These are phyloP conservation scores for Coemansia asiatica DNA, from an alignment of 192 early-diverging fungal species.

Conservation along the genomic window DNA sequence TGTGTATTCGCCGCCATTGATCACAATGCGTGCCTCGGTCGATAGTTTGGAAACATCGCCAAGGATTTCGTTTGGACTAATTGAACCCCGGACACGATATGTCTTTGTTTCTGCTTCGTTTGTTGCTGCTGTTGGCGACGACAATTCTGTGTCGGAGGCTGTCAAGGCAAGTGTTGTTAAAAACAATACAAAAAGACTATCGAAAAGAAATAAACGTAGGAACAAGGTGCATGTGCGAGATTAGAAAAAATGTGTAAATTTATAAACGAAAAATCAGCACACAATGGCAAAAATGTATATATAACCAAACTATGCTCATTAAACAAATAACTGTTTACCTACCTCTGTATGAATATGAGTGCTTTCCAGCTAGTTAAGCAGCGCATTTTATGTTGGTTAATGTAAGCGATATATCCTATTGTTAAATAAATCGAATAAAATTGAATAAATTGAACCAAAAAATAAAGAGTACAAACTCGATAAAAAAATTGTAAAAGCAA, in stretches of 20 bases:
- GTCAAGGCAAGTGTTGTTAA: neutral
- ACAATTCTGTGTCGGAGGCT: neutral
- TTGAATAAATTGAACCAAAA: neutral
- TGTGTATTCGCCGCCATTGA: slow-evolving; percentile 50
- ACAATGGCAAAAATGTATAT: neutral
- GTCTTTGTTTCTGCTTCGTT: slow-evolving; percentile 18
- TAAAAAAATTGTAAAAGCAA: neutral
- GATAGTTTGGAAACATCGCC: slow-evolving; percentile 29
- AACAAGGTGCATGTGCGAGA: slow-evolving; percentile 4
- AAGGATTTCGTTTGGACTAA: slow-evolving; percentile 34
- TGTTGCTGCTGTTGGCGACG: slow-evolving; percentile 14
- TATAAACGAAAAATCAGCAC: neutral
- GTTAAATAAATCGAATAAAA: neutral
- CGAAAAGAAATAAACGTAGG: neutral
- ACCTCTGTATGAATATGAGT: slow-evolving; percentile 43
- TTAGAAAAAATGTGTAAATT: neutral
- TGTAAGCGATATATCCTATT: no score
- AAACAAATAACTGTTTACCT: neutral
- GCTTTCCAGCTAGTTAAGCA: slow-evolving; percentile 14
- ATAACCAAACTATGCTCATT: no score
- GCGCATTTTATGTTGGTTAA: slow-evolving; percentile 4
- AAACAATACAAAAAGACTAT: neutral
- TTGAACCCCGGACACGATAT: slow-evolving; percentile 48
- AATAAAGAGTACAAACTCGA: neutral
- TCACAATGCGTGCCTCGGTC: slow-evolving; percentile 22